These are phyloP conservation scores for Kodamaea lidongshanica DNA, from an alignment of 805 yeast genomes.

Conservation along the genomic window DNA sequence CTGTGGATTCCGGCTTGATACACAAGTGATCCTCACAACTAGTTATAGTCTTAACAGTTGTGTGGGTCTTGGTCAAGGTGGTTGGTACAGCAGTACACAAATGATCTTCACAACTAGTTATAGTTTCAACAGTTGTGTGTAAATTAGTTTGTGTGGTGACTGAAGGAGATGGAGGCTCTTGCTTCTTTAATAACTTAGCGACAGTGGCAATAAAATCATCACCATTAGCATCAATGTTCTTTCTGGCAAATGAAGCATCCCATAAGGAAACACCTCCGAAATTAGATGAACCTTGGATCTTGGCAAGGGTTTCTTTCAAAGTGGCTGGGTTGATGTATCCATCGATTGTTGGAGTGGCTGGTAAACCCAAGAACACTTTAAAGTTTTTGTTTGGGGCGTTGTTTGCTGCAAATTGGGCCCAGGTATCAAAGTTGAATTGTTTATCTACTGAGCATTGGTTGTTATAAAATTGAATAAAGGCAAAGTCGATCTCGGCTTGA, in stretches of 20 bases:
- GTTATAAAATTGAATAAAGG: conserved; percentile 84
- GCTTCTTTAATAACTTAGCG: conserved; percentile 1
- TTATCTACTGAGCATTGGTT: conserved; percentile 55
- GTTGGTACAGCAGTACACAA: neutral
- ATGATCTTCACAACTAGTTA: conserved; percentile 11
- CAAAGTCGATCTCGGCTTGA: conserved; percentile 65
- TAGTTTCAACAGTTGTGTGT: neutral
- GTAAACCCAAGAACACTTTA: conserved; percentile 30
- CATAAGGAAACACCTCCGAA: conserved; percentile 34
- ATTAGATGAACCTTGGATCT: conserved; percentile 13
- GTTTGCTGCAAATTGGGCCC: conserved; percentile 57
- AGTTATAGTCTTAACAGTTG: conserved; percentile 29
- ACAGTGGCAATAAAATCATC: conserved; percentile 1
- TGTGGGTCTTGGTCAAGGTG: conserved; percentile 9
- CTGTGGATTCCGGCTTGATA: conserved; percentile 21
- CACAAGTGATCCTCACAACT: conserved; percentile 29
- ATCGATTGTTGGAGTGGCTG: conserved; percentile 33
- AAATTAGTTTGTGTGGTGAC: neutral
- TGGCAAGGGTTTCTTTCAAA: conserved; percentile 9
- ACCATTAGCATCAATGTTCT: conserved; percentile 6
- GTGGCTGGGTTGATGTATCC: conserved; percentile 30
- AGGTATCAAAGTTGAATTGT: conserved; percentile 57
- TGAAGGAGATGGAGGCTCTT: conserved; percentile 1
- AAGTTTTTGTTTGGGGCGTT: conserved; percentile 43
- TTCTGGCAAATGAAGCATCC: conserved; percentile 26